Base-by-base conservation (phyloP, 257 asterid species). In the Euphrasia confusa region DNA sequence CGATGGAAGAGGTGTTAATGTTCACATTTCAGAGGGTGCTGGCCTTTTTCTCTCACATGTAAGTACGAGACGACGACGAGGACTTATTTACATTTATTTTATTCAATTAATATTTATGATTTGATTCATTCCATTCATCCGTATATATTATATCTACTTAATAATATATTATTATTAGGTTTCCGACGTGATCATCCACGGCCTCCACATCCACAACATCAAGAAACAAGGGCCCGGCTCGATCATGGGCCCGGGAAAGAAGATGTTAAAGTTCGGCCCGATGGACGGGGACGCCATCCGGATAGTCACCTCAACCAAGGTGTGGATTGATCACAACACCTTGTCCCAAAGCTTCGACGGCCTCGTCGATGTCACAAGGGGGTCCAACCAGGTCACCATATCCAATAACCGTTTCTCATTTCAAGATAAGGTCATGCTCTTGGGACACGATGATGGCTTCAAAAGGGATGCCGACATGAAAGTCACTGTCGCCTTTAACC, bases 311-410 rank as follows among this genome's bases (percentile, higher is more conserved):
- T 81, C 84, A 27, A 78, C 88, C 0, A 84, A 81, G 68, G 71
- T 90, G 28, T 90, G 96, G 96, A 67, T 90, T 56, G 97, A 90
- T 62, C 97, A 87, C 68, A 84, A 84, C 74, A 90, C 97, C 1
- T 63, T 90, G 35, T 71, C 68, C 47, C 80, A 83, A 7, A 78
- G 83, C 56, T 67, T 63, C 2, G 97, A 87, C 47, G 97, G 96
- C 27, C 45, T 90, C 3, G 77, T 90, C 10, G 97, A 90, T 35
- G 96, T 84, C 5, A 84, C 95, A 0, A 78, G 95, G 21, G 97
- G 97, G 21, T 90, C 97, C 0, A 84, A 92, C 0, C 70, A 69
- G 30, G 68, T 90, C 71, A 87, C 96, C 1, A 84, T 90, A 61
- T 78, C 97, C 0, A 90, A 84, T 74, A 90, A 90, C 24, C 79